A percentile compares a stretch with the other conserved stretches of the same genome.
Conservation (phyloP, 2,329 filamentous ascomycete species). For the Fusarium mexicanum region DNA sequence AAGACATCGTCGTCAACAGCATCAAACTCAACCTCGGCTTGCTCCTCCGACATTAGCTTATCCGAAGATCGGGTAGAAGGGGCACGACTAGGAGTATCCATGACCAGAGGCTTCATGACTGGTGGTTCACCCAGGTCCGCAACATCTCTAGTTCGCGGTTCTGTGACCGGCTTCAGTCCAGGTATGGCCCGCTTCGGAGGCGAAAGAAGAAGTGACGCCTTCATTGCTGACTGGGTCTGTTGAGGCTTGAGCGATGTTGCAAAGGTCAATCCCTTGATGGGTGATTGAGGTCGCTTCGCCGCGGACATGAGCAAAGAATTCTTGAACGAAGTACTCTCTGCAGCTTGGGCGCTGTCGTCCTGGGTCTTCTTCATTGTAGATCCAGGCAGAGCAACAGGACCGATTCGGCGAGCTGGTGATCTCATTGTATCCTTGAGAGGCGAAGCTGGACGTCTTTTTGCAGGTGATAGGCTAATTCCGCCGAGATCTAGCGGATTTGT, state of each 20-base stretch:
- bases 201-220: slow-evolving; percentile 59
- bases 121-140: slow-evolving; percentile 44
- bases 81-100: slow-evolving; percentile 45
- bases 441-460: slow-evolving; percentile 62
- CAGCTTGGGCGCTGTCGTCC: slow-evolving; percentile 17
- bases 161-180: slow-evolving; percentile 47
- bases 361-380: slow-evolving; percentile 46
- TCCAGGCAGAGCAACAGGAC: slow-evolving; percentile 44
- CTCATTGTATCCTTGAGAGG: slow-evolving; percentile 65
- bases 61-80: slow-evolving; percentile 46
- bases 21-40: slow-evolving; percentile 37
- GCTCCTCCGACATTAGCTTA: slow-evolving; percentile 51
- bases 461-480: slow-evolving; percentile 61
- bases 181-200: slow-evolving; percentile 59
- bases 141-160: slow-evolving; percentile 38
- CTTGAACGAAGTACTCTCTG: slow-evolving; percentile 50
- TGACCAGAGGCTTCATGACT: slow-evolving; percentile 50
- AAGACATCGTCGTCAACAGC: slow-evolving; percentile 46
- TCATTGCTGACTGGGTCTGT: slow-evolving; percentile 52
- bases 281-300: slow-evolving; percentile 60
- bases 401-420: slow-evolving; percentile 62
- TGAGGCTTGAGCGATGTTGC: slow-evolving; percentile 41
- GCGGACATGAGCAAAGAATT: slow-evolving; percentile 60
- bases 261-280: slow-evolving; percentile 52
- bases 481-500: slow-evolving; percentile 50